Percentiles rank a stretch among this genome's conserved stretches.
These are phyloP conservation scores for Calycina herbarum DNA, from an alignment of 2,329 filamentous ascomycete genomes.

Conservation along the genomic window DNA sequence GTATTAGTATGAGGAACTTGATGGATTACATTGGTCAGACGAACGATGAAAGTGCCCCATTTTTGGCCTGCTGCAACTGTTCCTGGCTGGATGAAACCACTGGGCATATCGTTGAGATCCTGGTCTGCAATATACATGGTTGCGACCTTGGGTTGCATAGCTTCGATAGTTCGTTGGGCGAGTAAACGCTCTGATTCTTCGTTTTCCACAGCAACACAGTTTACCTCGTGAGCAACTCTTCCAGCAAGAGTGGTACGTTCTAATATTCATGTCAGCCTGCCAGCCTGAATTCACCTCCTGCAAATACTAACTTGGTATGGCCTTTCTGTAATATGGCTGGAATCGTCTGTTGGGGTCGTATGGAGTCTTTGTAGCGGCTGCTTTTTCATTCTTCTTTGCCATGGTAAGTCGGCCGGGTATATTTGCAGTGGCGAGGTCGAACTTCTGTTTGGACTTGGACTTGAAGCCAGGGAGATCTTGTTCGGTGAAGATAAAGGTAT, in stretches of 20 bases:
- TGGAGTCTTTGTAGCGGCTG: slow-evolving; percentile 41
- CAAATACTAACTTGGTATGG: slow-evolving; percentile 67
- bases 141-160: slow-evolving; percentile 59
- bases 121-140: slow-evolving; percentile 43
- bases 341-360: slow-evolving; percentile 52
- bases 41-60: slow-evolving; percentile 58
- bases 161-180: slow-evolving; percentile 55
- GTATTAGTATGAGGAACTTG: slow-evolving; percentile 14
- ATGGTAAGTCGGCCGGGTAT: slow-evolving; percentile 56
- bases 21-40: slow-evolving; percentile 33
- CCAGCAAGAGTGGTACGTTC: slow-evolving; percentile 78
- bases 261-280: slow-evolving; percentile 36
- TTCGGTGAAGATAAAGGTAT: slow-evolving; percentile 91
- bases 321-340: slow-evolving; percentile 66
- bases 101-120: slow-evolving; percentile 31
- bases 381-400: slow-evolving; percentile 48
- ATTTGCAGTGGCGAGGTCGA: slow-evolving; percentile 57
- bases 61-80: slow-evolving; percentile 45
- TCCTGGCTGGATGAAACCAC: slow-evolving; percentile 57
- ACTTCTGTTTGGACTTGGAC: slow-evolving; percentile 54
- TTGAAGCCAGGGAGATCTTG: slow-evolving; percentile 83
- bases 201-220: slow-evolving; percentile 71
- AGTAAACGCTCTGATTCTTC: slow-evolving; percentile 66
- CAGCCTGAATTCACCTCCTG: not conserved
- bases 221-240: slow-evolving; percentile 73